These are phyloP conservation scores for Scutellaria barbata DNA, from an alignment of 257 asterid species.

Conservation along the genomic window DNA sequence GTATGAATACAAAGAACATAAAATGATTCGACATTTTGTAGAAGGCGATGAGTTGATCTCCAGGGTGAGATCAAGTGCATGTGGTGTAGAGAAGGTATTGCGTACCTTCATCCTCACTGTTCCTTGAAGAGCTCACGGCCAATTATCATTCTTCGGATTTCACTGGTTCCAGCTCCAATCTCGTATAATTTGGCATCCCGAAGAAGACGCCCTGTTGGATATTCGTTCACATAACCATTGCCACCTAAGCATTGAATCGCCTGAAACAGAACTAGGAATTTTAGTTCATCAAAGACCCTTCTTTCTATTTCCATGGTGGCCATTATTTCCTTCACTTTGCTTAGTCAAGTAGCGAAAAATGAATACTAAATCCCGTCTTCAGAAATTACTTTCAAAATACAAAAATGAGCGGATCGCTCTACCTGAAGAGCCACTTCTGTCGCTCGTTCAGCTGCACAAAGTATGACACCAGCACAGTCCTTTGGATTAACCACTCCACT, in stretches of 20 bases:
- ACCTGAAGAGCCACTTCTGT: slow-evolving; percentile 99
- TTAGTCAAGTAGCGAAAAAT: not conserved
- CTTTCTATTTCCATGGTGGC: too few relatives aligned
- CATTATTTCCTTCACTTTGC: too few relatives aligned
- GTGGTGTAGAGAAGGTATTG: too few relatives aligned
- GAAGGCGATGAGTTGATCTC: too few relatives aligned
- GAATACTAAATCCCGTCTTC: not conserved
- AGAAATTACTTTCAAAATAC: not conserved
- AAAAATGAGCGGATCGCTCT: slow-evolving; percentile 17
- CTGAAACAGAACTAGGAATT: slow-evolving; percentile 49
- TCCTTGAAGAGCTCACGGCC: slow-evolving; percentile 85
- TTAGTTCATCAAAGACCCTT: too few relatives aligned
- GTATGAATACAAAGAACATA: too few relatives aligned
- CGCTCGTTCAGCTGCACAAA: slow-evolving; percentile 91
- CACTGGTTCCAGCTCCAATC: slow-evolving; percentile 98
- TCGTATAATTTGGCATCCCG: slow-evolving; percentile 94
- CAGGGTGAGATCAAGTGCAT: too few relatives aligned
- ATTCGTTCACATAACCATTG: slow-evolving; percentile 92
- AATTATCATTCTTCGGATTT: slow-evolving; percentile 83
- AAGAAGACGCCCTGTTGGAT: slow-evolving; percentile 92
- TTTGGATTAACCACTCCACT: slow-evolving; percentile 68
- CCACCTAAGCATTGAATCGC: slow-evolving; percentile 97
- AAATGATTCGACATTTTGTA: too few relatives aligned
- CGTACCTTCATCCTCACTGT: slow-evolving; percentile 39
- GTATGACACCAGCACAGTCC: slow-evolving; percentile 99